These are phyloP conservation scores for Strobilomyces echinocephalus DNA, from an alignment of 768 basidiomycete genomes.

Conservation along the genomic window DNA sequence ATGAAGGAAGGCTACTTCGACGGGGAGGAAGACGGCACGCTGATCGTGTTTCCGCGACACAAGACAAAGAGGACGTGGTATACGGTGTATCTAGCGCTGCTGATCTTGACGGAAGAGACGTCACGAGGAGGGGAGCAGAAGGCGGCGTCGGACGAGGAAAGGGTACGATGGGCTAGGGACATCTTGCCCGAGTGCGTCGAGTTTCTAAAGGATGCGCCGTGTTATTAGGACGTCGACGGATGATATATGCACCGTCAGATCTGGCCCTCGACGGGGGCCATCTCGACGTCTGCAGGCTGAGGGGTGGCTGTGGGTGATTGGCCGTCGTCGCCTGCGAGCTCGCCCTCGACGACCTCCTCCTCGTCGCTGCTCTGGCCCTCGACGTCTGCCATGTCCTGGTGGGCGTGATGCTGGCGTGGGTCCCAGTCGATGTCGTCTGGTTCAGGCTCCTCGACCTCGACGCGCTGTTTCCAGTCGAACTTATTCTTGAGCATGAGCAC, in stretches of 20 bases:
- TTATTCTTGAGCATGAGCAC: conserved; percentile 74
- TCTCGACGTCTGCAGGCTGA: conserved; percentile 19
- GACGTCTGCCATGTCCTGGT: conserved; percentile 22
- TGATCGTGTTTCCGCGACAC: conserved; percentile 60
- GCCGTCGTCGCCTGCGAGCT: conserved; percentile 29
- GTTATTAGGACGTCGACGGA: conserved; percentile 19
- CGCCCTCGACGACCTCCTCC: conserved; percentile 35
- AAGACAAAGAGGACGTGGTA: conserved; percentile 78
- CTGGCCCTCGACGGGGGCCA: conserved; percentile 9
- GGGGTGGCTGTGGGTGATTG: conserved; percentile 22
- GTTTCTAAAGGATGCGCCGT: conserved; percentile 40
- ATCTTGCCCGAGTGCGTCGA: conserved; percentile 38
- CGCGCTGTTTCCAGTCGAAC: conserved; percentile 80
- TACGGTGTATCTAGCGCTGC: conserved; percentile 55
- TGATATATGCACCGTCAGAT: background rate
- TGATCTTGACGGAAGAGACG: conserved; percentile 46
- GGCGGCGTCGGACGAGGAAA: conserved; percentile 19
- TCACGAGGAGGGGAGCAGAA: conserved; percentile 11
- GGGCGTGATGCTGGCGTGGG: conserved; percentile 32
- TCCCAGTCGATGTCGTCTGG: conserved; percentile 76
- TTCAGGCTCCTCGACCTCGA: conserved; percentile 73
- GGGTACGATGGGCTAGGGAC: conserved; percentile 37
- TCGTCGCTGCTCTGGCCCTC: conserved; percentile 36
- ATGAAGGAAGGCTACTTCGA: conserved; percentile 57
- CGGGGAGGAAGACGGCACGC: conserved; percentile 40